These are phyloP conservation scores for Neurospora crassa DNA, from an alignment of 2,329 filamentous ascomycete species.

Conservation along the genomic window DNA sequence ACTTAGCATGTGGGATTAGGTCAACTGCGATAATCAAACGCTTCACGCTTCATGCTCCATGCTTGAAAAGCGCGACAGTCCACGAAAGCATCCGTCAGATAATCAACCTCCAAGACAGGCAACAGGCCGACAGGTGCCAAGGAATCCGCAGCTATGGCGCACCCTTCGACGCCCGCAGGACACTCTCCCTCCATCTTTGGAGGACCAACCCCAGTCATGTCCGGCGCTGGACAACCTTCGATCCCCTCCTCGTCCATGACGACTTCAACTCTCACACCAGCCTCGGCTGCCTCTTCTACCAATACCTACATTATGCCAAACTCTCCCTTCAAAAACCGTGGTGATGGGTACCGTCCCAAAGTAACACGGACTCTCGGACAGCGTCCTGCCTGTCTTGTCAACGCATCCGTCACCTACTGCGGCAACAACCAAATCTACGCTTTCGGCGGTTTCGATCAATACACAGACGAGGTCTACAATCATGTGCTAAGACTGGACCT, in stretches of 20 bases:
- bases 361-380: slow-evolving; percentile 71
- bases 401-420: slow-evolving; percentile 97
- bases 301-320: slow-evolving; percentile 90
- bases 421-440: slow-evolving; percentile 96
- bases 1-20: not conserved
- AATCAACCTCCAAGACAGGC: not conserved
- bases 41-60: not conserved
- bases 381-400: slow-evolving; percentile 88
- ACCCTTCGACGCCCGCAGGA: slow-evolving; percentile 14
- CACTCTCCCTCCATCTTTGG: slow-evolving; percentile 33
- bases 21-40: not conserved
- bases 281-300: slow-evolving; percentile 47
- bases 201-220: slow-evolving; percentile 24
- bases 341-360: slow-evolving; percentile 74
- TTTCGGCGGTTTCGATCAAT: slow-evolving; percentile 97
- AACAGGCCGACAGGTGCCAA: not conserved
- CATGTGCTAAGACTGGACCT: slow-evolving; percentile 88
- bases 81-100: not conserved
- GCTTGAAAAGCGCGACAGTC: not conserved
- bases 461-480: slow-evolving; percentile 98
- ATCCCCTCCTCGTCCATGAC: slow-evolving; percentile 17
- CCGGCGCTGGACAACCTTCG: slow-evolving; percentile 18
- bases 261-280: slow-evolving; percentile 28
- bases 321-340: slow-evolving; percentile 60
- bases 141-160: slow-evolving; percentile 14